phyloP scores from a whole-genome alignment of 768 basidiomycete species.

The Tulasnella sp. region DNA sequence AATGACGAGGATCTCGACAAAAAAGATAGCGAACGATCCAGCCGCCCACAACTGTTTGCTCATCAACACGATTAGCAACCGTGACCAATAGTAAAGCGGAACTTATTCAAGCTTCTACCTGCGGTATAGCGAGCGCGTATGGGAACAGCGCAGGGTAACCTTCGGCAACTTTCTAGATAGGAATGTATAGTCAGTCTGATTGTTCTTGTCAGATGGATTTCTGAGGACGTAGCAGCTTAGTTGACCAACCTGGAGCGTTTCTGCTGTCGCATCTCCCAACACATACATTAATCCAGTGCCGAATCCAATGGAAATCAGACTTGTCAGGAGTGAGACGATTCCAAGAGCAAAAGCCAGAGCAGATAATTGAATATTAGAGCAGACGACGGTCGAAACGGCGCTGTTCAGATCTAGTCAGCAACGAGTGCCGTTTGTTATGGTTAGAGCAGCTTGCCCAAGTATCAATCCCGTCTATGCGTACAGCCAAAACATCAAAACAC shows the following conservation, averaged over 20 bases:
- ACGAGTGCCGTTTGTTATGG: too few species aligned
- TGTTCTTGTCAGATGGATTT: background rate
- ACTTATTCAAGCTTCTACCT: background rate
- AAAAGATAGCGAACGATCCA: background rate
- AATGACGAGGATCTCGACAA: slow-evolving; percentile 1
- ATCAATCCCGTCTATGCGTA: slow-evolving; percentile 4
- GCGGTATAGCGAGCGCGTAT: slow-evolving; percentile 4
- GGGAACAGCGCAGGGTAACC: background rate
- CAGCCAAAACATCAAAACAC: background rate
- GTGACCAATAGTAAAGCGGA: background rate
- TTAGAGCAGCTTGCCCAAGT: too few species aligned
- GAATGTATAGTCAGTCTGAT: background rate
- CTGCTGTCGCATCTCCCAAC: background rate
- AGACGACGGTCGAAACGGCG: slow-evolving; percentile 4
- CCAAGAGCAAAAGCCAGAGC: background rate
- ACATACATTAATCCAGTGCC: slow-evolving; percentile 4
- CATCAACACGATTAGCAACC: background rate
- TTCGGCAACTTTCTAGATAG: background rate
- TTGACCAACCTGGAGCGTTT: slow-evolving; percentile 1
- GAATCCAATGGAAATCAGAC: slow-evolving; percentile 4
- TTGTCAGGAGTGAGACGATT: slow-evolving; percentile 4
- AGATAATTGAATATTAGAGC: background rate
- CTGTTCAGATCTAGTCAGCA: too few species aligned
- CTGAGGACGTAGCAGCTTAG: background rate
- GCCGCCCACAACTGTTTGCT: slow-evolving; percentile 1